Base-by-base conservation (phyloP, 2,329 filamentous ascomycete species). In the Cephalotrichum gorgonifer region DNA sequence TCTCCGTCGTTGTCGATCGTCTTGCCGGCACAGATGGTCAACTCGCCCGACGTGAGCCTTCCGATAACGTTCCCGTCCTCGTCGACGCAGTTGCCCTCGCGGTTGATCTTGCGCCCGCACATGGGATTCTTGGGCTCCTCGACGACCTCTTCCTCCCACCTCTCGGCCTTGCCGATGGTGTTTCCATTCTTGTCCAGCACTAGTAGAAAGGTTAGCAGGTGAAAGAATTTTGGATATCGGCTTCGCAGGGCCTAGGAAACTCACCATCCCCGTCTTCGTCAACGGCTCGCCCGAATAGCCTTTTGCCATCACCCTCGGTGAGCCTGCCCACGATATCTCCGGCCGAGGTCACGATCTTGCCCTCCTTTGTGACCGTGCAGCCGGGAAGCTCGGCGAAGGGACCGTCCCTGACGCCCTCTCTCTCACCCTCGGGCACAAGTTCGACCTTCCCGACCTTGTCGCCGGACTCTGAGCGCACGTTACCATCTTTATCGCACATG, bases 241-340 rank as follows among this genome's bases (percentile, higher is more conserved):
- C n/a, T n/a, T n/a, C n/a, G n/a, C n/a, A n/a, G n/a, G n/a, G n/a
- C n/a, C n/a, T n/a, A n/a, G n/a, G n/a, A n/a, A n/a, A n/a, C n/a
- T n/a, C n/a, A n/a, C n/a, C n/a, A 50, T 93, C 87, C 33, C 88
- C 88, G 54, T 94, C 87, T 53, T 88, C 83, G 50, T 93, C 88
- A 17, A 93, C 87, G 8, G 72, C 59, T 43, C 86, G 83, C 15
- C 88, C 88, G 33, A 83, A 78, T 1, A 94, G 75, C 47, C 73
- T 70, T 73, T 88, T 88, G 31, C 75, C 63, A 49, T 94, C 85
- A 3, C 87, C 88, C 43, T 81, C 78, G 3, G 76, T 71, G 35
- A 91, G 74, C 39, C 83, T 73, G 22, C 88, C 88, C 44, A 93
- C 85, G 23, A 85, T 73, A 53, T 86, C 80, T 31, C 85, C 86